Percentiles rank a stretch among this genome's conserved stretches.
Conservation (phyloP, 2,329 filamentous ascomycete species). For the Teratosphaeria viscida region DNA sequence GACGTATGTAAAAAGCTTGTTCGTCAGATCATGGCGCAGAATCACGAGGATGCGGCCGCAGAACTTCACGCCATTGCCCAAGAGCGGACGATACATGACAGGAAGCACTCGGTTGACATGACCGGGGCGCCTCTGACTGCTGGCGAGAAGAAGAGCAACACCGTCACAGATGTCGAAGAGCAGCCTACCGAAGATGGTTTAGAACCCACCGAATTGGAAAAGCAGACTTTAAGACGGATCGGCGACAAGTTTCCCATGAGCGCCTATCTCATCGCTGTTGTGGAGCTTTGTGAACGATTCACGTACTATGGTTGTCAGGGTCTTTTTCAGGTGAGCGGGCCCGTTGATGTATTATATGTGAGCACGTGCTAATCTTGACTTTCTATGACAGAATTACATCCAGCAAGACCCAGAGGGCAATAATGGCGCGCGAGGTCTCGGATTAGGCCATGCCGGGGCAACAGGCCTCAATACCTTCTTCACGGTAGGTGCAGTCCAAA, state of each 20-base stretch:
- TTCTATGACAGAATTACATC: conserved; percentile 34
- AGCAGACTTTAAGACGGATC: conserved; percentile 33
- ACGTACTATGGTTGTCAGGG: conserved; percentile 32
- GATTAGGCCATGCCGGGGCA: conserved; percentile 32
- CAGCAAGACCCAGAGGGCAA: conserved; percentile 28
- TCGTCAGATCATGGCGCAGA: conserved; percentile 2
- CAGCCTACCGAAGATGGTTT: conserved; percentile 20
- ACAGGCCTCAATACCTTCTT: conserved; percentile 31
- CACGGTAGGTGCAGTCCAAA: not conserved
- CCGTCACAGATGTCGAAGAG: conserved; percentile 9
- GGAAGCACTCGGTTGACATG: conserved; percentile 9
- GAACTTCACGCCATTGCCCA: conserved; percentile 10
- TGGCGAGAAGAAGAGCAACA: conserved; percentile 6
- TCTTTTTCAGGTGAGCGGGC: conserved; percentile 26
- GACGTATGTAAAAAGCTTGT: no score
- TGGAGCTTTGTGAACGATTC: conserved; percentile 41
- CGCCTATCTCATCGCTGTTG: conserved; percentile 39
- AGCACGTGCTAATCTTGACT: not conserved
- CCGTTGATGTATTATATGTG: no score
- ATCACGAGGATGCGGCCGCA: conserved; percentile 19
- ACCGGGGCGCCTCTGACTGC: conserved; percentile 11
- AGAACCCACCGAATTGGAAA: conserved; percentile 34
- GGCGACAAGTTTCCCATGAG: conserved; percentile 37
- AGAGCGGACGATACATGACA: not conserved
- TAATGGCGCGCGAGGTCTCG: conserved; percentile 32